Percentiles rank a stretch among this genome's conserved stretches.
phyloP scores from a whole-genome alignment of 768 basidiomycete species.

The Amyloporia xantha region DNA sequence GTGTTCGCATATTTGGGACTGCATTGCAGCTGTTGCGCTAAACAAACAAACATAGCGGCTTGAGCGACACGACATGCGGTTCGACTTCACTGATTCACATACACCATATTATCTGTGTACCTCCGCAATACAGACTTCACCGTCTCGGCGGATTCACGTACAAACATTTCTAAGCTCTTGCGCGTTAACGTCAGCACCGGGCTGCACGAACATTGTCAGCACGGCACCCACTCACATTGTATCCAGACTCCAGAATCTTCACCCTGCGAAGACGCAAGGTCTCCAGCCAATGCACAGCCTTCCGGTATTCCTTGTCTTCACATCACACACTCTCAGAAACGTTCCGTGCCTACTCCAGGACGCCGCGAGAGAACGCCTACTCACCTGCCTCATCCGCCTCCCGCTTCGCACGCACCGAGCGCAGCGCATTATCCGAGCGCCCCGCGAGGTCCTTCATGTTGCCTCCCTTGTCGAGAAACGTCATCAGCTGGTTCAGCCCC shows the following conservation, averaged over 20 bases:
- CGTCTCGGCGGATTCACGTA: conserved; percentile 59
- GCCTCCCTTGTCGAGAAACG: conserved; percentile 74
- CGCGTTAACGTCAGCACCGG: background rate
- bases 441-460: conserved; percentile 56
- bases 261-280: conserved; percentile 75
- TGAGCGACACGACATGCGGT: background rate
- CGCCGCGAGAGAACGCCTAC: conserved; percentile 12
- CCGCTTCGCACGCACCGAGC: conserved; percentile 75
- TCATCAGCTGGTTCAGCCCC: conserved; percentile 80
- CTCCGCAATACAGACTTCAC: conserved; percentile 59
- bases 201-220: too few species aligned
- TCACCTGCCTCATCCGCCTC: conserved; percentile 88
- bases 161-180: conserved; percentile 77
- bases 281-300: conserved; percentile 89
- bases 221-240: conserved; percentile 47
- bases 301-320: conserved; percentile 84
- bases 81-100: conserved; percentile 18
- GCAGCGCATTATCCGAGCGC: conserved; percentile 58
- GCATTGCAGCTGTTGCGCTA: conserved; percentile 74
- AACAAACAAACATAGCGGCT: conserved; percentile 1
- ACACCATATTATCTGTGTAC: conserved; percentile 81
- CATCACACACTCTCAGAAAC: background rate
- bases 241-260: conserved; percentile 78
- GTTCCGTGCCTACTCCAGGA: background rate
- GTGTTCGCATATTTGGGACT: conserved; percentile 66